A percentile compares a stretch with the other conserved stretches of the same genome.
phyloP scores from a whole-genome alignment of 495 filamentous ascomycete genomes.

The Penicillium malachiteum region DNA sequence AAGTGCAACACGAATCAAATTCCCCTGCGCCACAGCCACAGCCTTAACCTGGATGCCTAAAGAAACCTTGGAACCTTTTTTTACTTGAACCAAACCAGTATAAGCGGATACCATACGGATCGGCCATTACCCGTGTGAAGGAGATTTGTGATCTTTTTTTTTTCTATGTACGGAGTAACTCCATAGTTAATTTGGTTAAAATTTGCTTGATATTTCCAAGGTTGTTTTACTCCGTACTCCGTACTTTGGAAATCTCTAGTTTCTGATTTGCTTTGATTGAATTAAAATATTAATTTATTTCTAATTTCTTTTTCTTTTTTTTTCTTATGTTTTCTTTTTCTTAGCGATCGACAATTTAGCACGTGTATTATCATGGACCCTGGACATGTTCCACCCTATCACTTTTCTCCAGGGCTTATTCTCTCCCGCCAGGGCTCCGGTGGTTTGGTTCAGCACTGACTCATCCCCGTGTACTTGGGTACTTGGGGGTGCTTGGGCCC shows the following conservation, averaged over 20 bases:
- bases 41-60: constrained; percentile 5
- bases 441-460: neutral
- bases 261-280: neutral
- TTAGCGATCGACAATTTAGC: constrained; percentile 31
- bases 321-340: constrained; percentile 6
- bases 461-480: neutral
- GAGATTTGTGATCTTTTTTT: too few species aligned
- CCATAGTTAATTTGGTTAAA: too few species aligned
- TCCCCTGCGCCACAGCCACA: constrained; percentile 14
- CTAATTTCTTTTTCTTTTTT: constrained; percentile 7
- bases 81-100: neutral
- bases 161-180: too few species aligned
- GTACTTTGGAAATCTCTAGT: neutral
- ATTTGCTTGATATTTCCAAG: neutral
- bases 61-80: too few species aligned
- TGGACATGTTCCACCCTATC: neutral
- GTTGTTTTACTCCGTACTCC: neutral
- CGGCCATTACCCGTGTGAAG: constrained; percentile 8
- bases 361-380: constrained; percentile 18
- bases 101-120: constrained; percentile 8
- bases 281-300: constrained; percentile 1
- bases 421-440: neutral
- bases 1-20: constrained; percentile 9
- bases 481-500: neutral
- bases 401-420: neutral